A percentile compares a stretch with the other conserved stretches of the same genome.
phyloP scores from a whole-genome alignment of 1,139 yeast genomes.

The Yamadazyma oceani region DNA sequence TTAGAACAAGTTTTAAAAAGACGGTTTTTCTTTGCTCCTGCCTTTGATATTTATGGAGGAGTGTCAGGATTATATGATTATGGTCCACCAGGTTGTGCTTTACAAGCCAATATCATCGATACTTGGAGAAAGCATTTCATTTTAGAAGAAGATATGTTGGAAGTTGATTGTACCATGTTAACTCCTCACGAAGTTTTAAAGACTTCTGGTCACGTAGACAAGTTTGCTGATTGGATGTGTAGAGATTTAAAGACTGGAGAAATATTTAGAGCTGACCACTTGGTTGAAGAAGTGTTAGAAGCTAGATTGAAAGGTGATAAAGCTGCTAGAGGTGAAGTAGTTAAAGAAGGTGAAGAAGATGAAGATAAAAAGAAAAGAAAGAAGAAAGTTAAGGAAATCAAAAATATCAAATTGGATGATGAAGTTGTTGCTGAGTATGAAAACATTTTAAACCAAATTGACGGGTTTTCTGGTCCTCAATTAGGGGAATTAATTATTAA shows the following conservation, averaged over 20 bases:
- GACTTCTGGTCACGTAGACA: slow-evolving; percentile 98
- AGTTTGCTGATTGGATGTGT: slow-evolving; percentile 99
- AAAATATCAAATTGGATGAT: slow-evolving; percentile 85
- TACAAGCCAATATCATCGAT: slow-evolving; percentile 93
- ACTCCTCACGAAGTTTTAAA: slow-evolving; percentile 97
- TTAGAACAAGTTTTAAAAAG: slow-evolving; percentile 90
- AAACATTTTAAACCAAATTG: slow-evolving; percentile 85
- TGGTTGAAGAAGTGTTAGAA: slow-evolving; percentile 96
- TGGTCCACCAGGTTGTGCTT: slow-evolving; percentile 99
- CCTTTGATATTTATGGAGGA: slow-evolving; percentile 97
- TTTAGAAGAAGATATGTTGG: slow-evolving; percentile 97
- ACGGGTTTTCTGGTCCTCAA: slow-evolving; percentile 90
- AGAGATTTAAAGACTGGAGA: slow-evolving; percentile 94
- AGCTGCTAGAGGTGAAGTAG: slow-evolving; percentile 81
- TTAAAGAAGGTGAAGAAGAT: slow-evolving; percentile 55
- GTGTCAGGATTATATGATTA: slow-evolving; percentile 97
- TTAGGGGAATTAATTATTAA: slow-evolving; percentile 84
- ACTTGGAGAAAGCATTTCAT: slow-evolving; percentile 98
- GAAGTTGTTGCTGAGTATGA: slow-evolving; percentile 78
- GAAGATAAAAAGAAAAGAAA: slow-evolving; percentile 84
- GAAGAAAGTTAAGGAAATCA: slow-evolving; percentile 96
- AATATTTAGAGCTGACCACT: slow-evolving; percentile 97
- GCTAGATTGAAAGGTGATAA: slow-evolving; percentile 94
- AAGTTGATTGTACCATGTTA: slow-evolving; percentile 96
- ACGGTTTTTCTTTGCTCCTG: slow-evolving; percentile 96